These are phyloP conservation scores for Leccinum rimulosum DNA, from an alignment of 768 basidiomycete species.

Conservation along the genomic window DNA sequence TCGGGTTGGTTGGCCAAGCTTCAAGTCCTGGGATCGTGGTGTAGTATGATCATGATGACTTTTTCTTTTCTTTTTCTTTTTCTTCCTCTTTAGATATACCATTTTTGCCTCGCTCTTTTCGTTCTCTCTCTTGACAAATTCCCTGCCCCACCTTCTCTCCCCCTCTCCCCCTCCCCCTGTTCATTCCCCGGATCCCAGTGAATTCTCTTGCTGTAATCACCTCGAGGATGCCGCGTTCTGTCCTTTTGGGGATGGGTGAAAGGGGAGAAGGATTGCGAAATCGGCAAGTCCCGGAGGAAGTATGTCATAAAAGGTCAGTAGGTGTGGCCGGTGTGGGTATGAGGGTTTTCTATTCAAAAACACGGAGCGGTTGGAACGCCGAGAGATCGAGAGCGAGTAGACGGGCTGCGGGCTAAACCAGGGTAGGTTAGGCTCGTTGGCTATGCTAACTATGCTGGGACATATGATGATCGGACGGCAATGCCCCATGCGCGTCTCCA, in stretches of 20 bases:
- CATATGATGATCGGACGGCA: neutral
- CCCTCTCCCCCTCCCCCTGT: neutral
- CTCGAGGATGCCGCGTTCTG: constrained; percentile 28
- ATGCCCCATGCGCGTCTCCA: neutral
- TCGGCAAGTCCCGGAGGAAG: neutral
- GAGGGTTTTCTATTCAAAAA: constrained; percentile 8
- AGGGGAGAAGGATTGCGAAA: neutral
- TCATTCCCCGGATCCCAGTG: constrained; percentile 5
- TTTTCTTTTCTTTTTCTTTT: neutral
- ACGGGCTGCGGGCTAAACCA: neutral
- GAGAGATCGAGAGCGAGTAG: neutral
- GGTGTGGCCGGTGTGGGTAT: constrained; percentile 10
- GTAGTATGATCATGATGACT: neutral
- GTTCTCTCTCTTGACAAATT: constrained; percentile 5
- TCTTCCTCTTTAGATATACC: constrained; percentile 9
- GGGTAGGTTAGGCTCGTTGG: neutral
- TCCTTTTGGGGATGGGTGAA: neutral
- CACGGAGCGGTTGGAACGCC: neutral
- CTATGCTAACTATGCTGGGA: neutral
- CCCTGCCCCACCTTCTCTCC: neutral
- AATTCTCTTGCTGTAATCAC: constrained; percentile 28
- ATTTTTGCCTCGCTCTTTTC: constrained; percentile 1
- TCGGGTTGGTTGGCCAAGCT: neutral
- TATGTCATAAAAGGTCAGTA: neutral
- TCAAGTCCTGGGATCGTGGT: neutral